These are phyloP conservation scores for Sporisorium graminicola DNA, from an alignment of 1,284 basidiomycete species.

Conservation along the genomic window DNA sequence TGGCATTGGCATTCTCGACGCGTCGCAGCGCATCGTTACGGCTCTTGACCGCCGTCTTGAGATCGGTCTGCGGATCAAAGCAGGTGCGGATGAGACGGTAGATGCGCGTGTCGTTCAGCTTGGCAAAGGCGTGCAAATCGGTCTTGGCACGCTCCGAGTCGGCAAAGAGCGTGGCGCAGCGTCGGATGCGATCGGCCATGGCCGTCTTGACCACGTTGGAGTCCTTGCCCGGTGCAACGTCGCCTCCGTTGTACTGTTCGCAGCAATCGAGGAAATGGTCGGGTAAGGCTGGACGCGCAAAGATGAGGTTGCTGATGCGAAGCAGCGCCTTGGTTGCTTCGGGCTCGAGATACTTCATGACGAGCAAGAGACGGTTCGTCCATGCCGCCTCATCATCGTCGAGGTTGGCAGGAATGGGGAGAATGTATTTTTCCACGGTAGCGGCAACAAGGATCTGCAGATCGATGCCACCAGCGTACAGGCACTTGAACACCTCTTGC, in stretches of 20 bases:
- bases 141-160: conserved; percentile 81
- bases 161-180: conserved; percentile 26
- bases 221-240: conserved; percentile 81
- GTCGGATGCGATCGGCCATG: conserved; percentile 48
- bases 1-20: conserved; percentile 42
- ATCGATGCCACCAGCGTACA: conserved; percentile 70
- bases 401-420: conserved; percentile 82
- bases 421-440: conserved; percentile 79
- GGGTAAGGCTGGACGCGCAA: conserved; percentile 32
- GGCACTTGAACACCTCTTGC: conserved; percentile 76
- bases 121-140: conserved; percentile 86
- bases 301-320: conserved; percentile 73
- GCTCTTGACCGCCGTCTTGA: conserved; percentile 82
- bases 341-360: conserved; percentile 78
- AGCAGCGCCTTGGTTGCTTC: conserved; percentile 74
- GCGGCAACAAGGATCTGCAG: conserved; percentile 72
- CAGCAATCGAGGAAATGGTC: conserved; percentile 59
- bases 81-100: conserved; percentile 86
- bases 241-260: conserved; percentile 72
- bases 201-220: conserved; percentile 70
- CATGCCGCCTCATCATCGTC: conserved; percentile 82
- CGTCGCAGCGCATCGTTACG: conserved; percentile 57
- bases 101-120: conserved; percentile 84
- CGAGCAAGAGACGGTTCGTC: conserved; percentile 84
- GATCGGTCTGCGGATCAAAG: conserved; percentile 84